These are phyloP conservation scores for Xylaria sp. DNA, from an alignment of 2,329 filamentous ascomycete species.

Conservation along the genomic window DNA sequence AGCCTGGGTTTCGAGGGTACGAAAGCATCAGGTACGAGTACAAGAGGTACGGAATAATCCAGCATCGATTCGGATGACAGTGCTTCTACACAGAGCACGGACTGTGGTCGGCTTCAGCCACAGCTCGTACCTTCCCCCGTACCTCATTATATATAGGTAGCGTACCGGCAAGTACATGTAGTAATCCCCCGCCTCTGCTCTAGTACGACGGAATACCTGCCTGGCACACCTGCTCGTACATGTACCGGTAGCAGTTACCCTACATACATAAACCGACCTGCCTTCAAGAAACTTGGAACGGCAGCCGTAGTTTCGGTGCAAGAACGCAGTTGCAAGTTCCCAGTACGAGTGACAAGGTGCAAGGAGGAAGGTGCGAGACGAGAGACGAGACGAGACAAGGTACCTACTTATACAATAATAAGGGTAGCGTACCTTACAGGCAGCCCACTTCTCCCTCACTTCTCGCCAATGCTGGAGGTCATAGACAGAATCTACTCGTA, in stretches of 20 bases:
- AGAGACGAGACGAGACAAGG: neutral
- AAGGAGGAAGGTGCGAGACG: neutral
- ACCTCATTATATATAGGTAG: neutral
- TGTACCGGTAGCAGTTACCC: neutral
- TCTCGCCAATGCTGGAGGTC: neutral
- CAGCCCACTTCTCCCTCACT: slow-evolving; percentile 11
- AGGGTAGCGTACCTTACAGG: slow-evolving; percentile 13
- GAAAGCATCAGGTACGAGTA: too few relatives aligned
- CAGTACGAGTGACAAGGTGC: too few relatives aligned
- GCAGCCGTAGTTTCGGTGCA: neutral
- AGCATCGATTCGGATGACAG: too few relatives aligned
- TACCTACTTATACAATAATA: neutral
- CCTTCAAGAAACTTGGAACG: neutral
- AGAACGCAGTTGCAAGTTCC: neutral
- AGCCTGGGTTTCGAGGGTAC: too few relatives aligned
- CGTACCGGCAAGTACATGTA: neutral
- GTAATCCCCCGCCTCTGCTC: neutral
- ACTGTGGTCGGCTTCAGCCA: neutral
- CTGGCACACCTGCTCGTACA: neutral
- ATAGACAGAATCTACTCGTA: neutral
- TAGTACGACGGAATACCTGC: neutral
- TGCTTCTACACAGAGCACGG: too few relatives aligned
- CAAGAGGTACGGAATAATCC: too few relatives aligned
- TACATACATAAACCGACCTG: neutral
- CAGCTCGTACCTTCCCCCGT: neutral